Conservation (phyloP, 78 protist genomes). For the Creolimax fragrantissima region DNA sequence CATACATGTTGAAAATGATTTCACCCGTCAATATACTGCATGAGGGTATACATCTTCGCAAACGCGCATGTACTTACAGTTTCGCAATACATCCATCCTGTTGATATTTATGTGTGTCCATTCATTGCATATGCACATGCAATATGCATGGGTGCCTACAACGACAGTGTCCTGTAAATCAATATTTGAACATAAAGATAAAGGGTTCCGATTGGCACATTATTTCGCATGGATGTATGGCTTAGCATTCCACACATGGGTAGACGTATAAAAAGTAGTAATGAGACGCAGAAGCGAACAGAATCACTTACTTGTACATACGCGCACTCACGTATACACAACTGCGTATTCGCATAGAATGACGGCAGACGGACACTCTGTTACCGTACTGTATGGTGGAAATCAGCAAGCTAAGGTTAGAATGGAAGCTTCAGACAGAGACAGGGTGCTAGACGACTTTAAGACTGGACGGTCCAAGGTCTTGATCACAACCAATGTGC, state of each 20-base stretch:
- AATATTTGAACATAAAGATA: too few relatives aligned
- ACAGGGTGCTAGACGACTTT: slow-evolving; percentile 21
- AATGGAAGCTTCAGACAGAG: slow-evolving; percentile 5
- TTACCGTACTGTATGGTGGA: not conserved
- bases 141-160: too few relatives aligned
- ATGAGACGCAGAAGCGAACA: not conserved
- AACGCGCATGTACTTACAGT: not conserved
- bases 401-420: not conserved
- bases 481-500: slow-evolving; percentile 32
- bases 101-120: too few relatives aligned
- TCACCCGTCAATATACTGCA: too few relatives aligned
- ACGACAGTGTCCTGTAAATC: too few relatives aligned
- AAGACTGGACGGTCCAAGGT: slow-evolving; percentile 4
- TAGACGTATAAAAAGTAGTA: not conserved
- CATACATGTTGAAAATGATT: too few relatives aligned
- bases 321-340: not conserved
- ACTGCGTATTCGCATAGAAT: not conserved
- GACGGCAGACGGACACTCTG: slow-evolving; percentile 10
- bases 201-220: too few relatives aligned
- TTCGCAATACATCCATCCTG: too few relatives aligned
- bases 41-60: not conserved
- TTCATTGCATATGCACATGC: too few relatives aligned
- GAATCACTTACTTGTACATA: not conserved
- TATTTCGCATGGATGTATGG: too few relatives aligned
- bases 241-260: not conserved